Percentiles rank a stretch among this genome's conserved stretches.
phyloP scores from a whole-genome alignment of 306 rosid genomes.

The Inga oerstediana region DNA sequence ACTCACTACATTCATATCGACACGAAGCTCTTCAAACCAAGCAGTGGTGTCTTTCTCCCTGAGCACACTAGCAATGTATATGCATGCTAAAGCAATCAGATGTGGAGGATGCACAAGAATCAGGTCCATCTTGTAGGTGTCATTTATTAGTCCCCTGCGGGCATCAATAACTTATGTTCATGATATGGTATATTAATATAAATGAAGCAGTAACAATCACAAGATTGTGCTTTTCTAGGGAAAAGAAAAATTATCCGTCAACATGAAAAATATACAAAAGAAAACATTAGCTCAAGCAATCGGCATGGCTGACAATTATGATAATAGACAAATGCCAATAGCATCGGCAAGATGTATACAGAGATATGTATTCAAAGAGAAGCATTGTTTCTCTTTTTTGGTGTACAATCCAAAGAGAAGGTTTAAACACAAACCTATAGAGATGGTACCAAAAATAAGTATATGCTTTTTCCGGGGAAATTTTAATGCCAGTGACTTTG shows the following conservation, averaged over 20 bases:
- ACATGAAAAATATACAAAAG: not conserved
- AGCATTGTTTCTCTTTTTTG: not conserved
- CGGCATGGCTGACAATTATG: not conserved
- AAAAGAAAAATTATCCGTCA: not conserved
- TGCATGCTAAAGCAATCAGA: slow-evolving; percentile 92
- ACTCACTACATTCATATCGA: slow-evolving; percentile 94
- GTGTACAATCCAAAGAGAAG: not conserved
- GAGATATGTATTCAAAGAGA: not conserved
- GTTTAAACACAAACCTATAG: not conserved
- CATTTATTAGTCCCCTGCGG: slow-evolving; percentile 87
- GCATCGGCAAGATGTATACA: slow-evolving; percentile 12
- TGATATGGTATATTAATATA: not conserved
- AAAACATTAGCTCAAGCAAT: not conserved
- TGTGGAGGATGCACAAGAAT: slow-evolving; percentile 93
- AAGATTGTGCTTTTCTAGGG: not conserved
- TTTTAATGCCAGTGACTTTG: not conserved
- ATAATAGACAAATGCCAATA: not conserved
- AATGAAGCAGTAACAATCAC: not conserved
- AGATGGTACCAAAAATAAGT: not conserved
- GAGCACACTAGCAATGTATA: slow-evolving; percentile 82
- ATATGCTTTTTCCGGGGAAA: not conserved
- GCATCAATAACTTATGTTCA: slow-evolving; percentile 25
- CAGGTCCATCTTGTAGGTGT: slow-evolving; percentile 96
- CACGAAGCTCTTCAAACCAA: slow-evolving; percentile 95
- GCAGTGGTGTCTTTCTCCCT: slow-evolving; percentile 83